Evolutionary conservation across 139 green algal genomes (phyloP), one percentile per base, ranked within the genome.

Genomic region (Penium margaritaceum): DNA sequence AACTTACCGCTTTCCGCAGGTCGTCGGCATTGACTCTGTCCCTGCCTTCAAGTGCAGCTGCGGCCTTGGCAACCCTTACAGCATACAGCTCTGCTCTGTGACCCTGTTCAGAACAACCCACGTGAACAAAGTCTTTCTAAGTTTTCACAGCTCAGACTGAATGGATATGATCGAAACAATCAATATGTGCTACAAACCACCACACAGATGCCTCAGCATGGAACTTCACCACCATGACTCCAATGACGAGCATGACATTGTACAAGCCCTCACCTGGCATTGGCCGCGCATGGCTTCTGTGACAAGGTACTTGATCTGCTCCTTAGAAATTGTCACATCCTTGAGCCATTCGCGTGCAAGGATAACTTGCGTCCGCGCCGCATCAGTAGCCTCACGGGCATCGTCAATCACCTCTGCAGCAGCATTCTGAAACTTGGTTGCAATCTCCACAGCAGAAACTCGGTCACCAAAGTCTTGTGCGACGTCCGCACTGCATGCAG

Each of bases 1-100:
- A 54, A 77, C 73, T 80, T 14, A 80, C 91, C 17, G 94, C 94
- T 76, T 89, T 89, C 27, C 87, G 78, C 44, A 99, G 81, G 83
- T 99, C 94, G 17, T 99, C 94, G 65, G 91, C 86, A 76, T 81
- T 90, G 14, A 98, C 87, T 32, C 38, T 84, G 64, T 95, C 88
- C 32, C 93, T 83, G 29, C 85, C 90, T 71, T 95, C 90, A 19
- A 97, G 83, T 5, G 93, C 93, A 21, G 91, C 92, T 36, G 84
- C 85, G 9, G 90, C 90, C 68, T 85, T 90, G 58, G 91, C 91
- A 2, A 90, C 89, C 7, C 83, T 79, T 38, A 95, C 84, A 2
- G 93, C 94, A 86, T 93, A 98, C 63, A 99, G 84, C 88, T 99
- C 94, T 14, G 94, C 90, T 47, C 94, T 85, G 83, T 99, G 94